Conservation (phyloP, 352 stramenopile genomes). For the Pythium grandisporangium region DNA sequence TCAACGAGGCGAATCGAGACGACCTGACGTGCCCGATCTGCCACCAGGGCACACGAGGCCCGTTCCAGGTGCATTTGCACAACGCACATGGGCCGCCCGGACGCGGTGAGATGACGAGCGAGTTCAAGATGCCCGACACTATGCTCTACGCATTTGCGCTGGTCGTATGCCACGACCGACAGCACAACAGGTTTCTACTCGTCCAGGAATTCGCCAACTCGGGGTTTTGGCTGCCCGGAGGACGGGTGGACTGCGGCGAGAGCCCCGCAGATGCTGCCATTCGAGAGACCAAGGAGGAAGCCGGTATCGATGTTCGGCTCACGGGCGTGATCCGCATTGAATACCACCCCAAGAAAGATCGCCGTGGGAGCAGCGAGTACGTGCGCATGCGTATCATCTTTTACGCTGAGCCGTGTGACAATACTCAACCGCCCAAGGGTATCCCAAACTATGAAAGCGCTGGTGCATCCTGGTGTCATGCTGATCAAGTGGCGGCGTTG, state of each 20-base stretch:
- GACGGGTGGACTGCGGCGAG: conserved; percentile 70
- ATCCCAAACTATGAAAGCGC: conserved; percentile 85
- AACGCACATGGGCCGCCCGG: conserved; percentile 75
- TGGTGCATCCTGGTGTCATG: conserved; percentile 66
- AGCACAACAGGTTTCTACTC: conserved; percentile 75
- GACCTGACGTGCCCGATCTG: conserved; percentile 69
- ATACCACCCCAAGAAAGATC: conserved; percentile 79
- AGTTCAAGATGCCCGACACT: conserved; percentile 69
- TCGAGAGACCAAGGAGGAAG: conserved; percentile 83
- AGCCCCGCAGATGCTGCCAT: conserved; percentile 67
- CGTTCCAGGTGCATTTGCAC: conserved; percentile 82
- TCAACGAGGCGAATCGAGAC: conserved; percentile 78
- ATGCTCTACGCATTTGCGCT: conserved; percentile 78
- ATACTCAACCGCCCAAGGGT: conserved; percentile 71
- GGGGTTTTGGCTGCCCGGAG: conserved; percentile 75
- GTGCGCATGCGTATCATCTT: conserved; percentile 85
- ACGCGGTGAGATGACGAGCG: conserved; percentile 69
- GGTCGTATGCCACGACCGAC: conserved; percentile 77
- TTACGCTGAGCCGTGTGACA: conserved; percentile 68
- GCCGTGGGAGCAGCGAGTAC: conserved; percentile 50
- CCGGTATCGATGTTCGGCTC: conserved; percentile 70
- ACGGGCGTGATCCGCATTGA: conserved; percentile 77
- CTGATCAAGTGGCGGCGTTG: conserved; percentile 55
- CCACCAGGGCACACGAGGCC: conserved; percentile 41
- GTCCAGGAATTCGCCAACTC: conserved; percentile 85